A percentile compares a stretch with the other conserved stretches of the same genome.
These are phyloP conservation scores for Hypoxylon sp. DNA, from an alignment of 2,329 filamentous ascomycete genomes.

Conservation along the genomic window DNA sequence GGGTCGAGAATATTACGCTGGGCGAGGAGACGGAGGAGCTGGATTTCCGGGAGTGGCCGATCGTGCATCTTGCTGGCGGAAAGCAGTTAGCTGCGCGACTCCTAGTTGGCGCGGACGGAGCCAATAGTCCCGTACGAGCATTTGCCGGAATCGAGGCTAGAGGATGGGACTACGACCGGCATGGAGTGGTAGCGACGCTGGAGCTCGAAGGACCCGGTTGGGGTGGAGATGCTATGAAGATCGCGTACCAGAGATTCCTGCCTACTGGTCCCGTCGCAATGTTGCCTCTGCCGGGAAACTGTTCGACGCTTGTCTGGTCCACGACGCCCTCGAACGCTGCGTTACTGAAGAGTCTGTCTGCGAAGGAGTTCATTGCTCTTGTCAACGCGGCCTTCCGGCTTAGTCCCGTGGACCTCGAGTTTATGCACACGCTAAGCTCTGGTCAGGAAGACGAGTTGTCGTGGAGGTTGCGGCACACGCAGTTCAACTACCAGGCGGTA, in stretches of 20 bases:
- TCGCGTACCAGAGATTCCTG: constrained; percentile 94
- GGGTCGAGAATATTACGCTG: constrained; percentile 83
- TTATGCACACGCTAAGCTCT: constrained; percentile 76
- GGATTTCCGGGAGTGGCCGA: constrained; percentile 89
- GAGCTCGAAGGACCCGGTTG: constrained; percentile 75
- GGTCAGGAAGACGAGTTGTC: constrained; percentile 80
- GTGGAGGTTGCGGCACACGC: constrained; percentile 86
- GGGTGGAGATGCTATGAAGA: constrained; percentile 72
- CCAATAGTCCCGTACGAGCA: constrained; percentile 90
- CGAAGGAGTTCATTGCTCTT: constrained; percentile 83
- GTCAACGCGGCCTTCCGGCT: constrained; percentile 96
- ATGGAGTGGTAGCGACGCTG: constrained; percentile 92
- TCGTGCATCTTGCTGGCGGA: constrained; percentile 80
- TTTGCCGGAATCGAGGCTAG: constrained; percentile 89
- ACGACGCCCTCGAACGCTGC: constrained; percentile 86
- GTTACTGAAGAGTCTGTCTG: constrained; percentile 80
- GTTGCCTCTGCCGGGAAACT: constrained; percentile 87
- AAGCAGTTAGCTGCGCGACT: constrained; percentile 82
- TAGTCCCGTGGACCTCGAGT: constrained; percentile 82
- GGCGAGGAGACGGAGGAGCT: constrained; percentile 78
- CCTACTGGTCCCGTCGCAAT: constrained; percentile 93
- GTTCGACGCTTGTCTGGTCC: constrained; percentile 93
- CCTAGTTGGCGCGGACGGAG: constrained; percentile 92
- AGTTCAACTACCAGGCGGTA: constrained; percentile 65
- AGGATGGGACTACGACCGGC: constrained; percentile 94